Evolutionary conservation across 768 basidiomycete species (phyloP).

Genomic region (Cystofilobasidium bisporidii): DNA sequence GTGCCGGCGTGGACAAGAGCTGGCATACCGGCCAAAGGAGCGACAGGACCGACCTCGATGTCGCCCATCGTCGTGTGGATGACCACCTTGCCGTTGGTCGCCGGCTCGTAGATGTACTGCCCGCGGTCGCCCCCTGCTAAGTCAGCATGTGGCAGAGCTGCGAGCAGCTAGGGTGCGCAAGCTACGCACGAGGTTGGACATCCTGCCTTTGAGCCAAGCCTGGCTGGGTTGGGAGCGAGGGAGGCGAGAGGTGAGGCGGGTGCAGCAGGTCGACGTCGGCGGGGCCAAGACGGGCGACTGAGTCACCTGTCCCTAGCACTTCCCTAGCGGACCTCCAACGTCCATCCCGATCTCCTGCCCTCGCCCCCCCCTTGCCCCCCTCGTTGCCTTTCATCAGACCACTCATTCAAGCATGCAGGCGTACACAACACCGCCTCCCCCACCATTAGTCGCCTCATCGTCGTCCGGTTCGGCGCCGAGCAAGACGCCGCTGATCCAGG

Average conservation of each 20-base stretch:
- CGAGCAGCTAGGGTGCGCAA: not conserved
- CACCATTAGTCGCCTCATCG: not conserved
- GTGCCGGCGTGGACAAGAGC: no score
- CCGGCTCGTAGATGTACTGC: slow-evolving; percentile 26
- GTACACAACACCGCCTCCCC: not conserved
- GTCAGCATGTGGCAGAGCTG: not conserved
- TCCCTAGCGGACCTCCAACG: not conserved
- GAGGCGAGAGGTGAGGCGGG: not conserved
- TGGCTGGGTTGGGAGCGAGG: not conserved
- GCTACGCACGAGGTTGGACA: slow-evolving; percentile 3
- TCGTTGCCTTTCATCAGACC: not conserved
- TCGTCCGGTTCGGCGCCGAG: not conserved
- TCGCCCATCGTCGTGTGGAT: slow-evolving; percentile 74
- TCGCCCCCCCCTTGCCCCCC: not conserved
- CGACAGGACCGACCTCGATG: slow-evolving; percentile 45
- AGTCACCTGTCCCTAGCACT: no score
- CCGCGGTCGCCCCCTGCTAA: not conserved
- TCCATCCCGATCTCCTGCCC: not conserved
- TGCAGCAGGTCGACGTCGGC: not conserved
- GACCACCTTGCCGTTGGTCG: slow-evolving; percentile 44
- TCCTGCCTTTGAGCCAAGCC: not conserved
- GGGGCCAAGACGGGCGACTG: no score
- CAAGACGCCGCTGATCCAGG: slow-evolving; percentile 1
- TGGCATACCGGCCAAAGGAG: no score
- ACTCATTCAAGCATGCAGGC: not conserved